Evolutionary conservation across 208 protist species (phyloP), one percentile per base, ranked within the genome.

Genomic region (Trypanosomatidae sp.): DNA sequence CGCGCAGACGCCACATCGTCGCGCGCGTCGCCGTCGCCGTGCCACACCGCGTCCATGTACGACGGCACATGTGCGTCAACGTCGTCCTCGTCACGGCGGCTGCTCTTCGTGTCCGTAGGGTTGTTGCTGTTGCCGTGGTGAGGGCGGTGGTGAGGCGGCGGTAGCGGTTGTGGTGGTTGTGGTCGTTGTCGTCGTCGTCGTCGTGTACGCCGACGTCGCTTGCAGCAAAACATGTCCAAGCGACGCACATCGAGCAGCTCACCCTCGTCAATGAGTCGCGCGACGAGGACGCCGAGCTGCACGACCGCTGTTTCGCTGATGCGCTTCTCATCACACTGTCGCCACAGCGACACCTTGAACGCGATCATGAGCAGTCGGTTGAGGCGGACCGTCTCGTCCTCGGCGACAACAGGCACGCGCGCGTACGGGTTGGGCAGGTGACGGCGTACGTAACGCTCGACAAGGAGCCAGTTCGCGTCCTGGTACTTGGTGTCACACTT

Each of bases 341-440:
- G 64, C 74, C 73, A 88, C 26, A 88, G 25, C 32, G 55, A 62
- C 3, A 70, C 48, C 42, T 80, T 84, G 52, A 85, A 82, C 20
- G 71, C 72, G 11, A 59, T 62, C 79, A 88, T 88, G 30, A 83
- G 35, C 32, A 88, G 64, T 13, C 70, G 59, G 53, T 84, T 85
- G 15, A 88, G 42, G 43, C 46, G 56, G 19, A 66, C 50, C 16
- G 61, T 59, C 28, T 79, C 65, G 19, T 72, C 56, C 26, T 65
- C 62, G 25, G 76, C 71, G 4, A 38, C 25, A 8, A 48, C 58
- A 20, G 30, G 58, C 33, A 66, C 56, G 19, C 52, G 56, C 44
- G 37, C 39, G 45, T 66, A 88, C 4, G 74, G 73, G 41, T 71
- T 82, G 15, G 22, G 28, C 21, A 74, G 48, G 43, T 65, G 48